phyloP scores from a whole-genome alignment of 106 monocot genomes.

The Posidonia australis region DNA sequence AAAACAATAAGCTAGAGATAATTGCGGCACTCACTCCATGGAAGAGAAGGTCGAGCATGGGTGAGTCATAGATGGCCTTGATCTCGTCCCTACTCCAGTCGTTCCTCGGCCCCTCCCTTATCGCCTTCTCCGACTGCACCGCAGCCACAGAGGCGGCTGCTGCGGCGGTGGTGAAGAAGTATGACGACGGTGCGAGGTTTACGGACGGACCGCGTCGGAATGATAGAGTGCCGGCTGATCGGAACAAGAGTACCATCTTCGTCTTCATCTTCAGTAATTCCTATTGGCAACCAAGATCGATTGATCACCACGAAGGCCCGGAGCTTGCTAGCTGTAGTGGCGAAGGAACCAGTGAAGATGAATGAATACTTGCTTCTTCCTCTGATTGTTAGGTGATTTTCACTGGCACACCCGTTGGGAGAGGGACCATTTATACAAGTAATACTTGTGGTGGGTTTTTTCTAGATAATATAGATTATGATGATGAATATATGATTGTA shows the following conservation, averaged over 20 bases:
- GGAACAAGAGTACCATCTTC: background rate
- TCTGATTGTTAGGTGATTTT: too few species aligned
- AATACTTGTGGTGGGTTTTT: too few species aligned
- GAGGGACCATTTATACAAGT: too few species aligned
- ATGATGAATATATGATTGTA: too few species aligned
- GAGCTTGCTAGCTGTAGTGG: too few species aligned
- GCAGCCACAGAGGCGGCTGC: constrained; percentile 48
- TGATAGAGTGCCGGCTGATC: background rate
- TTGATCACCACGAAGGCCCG: too few species aligned
- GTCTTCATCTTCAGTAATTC: background rate
- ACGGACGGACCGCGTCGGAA: too few species aligned
- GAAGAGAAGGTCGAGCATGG: constrained; percentile 91
- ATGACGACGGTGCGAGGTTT: background rate
- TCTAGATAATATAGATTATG: too few species aligned
- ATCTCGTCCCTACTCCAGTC: constrained; percentile 77
- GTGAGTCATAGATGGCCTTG: constrained; percentile 78
- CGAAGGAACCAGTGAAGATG: too few species aligned
- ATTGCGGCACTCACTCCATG: constrained; percentile 43
- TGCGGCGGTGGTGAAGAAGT: background rate
- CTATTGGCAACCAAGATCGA: too few species aligned
- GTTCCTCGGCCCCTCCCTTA: constrained; percentile 77
- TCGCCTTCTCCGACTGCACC: constrained; percentile 63
- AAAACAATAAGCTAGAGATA: background rate
- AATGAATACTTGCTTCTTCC: too few species aligned
- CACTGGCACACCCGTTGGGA: too few species aligned